Evolutionary conservation across 2,329 filamentous ascomycete species (phyloP), one percentile per base, ranked within the genome.

Genomic region (Penicillium palitans): DNA sequence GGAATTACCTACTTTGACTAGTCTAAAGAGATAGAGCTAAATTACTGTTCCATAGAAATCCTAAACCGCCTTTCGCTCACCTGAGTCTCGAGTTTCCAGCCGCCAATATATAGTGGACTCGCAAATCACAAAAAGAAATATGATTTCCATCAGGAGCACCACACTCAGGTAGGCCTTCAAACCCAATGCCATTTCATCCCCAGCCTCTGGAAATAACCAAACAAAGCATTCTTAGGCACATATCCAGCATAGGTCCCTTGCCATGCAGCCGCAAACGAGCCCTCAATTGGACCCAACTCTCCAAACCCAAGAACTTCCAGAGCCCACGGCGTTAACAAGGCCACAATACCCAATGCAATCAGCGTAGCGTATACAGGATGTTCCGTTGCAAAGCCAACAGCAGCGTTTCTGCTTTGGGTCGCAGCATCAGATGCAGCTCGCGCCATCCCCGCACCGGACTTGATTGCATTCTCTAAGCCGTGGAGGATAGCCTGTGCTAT

Each of bases 131-230:
- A 17, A 39, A 19, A 37, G 19, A 19, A 39, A n/a, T 17, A 8
- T 19, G 7, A 24, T 12, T 10, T 41, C 39, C 39, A 7, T 41
- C 19, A 24, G 39, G 12, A 41, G 19, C 1, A 41, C 19, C 19
- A 24, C 21, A 41, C 19, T 15, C 19, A 41, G 19, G 15, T 7
- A 41, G 6, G 24, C 19, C 2, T 24, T 12, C 10, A 41, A 45
- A 33, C 8, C 48, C 60, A 35, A 31, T 60, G 57, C 67, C 63
- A 70, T 17, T 55, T 66, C 75, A 79, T 79, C 0, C 77, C 77
- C 58, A 80, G 60, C 13, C 74, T 67, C 70, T 80, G 77, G 33
- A 80, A 73, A 51, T 70, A 80, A 2, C 72, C 71, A 58, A 79
- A 78, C n/a, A 80, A 59, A 5, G 76, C 76, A 0, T 68, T 69